Evolutionary conservation across 306 rosid species (phyloP).

Genomic region (Cucurbita pepo): DNA sequence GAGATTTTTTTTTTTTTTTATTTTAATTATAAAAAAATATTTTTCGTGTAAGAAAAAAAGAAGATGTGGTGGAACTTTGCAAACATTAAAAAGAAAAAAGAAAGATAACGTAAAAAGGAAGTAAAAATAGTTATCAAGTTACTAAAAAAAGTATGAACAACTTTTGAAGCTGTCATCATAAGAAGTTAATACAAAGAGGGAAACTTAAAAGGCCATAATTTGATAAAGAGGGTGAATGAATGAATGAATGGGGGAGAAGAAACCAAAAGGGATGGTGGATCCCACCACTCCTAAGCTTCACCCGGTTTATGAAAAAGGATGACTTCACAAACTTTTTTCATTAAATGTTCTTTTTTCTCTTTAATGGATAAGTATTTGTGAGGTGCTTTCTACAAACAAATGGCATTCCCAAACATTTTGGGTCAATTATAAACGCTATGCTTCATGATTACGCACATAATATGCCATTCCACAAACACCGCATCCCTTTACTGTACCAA

Average conservation of each 20-base stretch:
- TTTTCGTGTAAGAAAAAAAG: no score
- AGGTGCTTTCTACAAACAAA: not conserved
- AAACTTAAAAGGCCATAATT: not conserved
- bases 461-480: not conserved
- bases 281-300: not conserved
- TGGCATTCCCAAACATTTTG: not conserved
- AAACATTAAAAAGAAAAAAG: no score
- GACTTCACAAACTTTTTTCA: not conserved
- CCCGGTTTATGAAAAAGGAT: not conserved
- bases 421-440: not conserved
- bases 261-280: not conserved
- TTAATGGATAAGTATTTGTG: not conserved
- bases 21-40: no score
- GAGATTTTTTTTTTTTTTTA: no score
- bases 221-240: not conserved
- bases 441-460: slow-evolving; percentile 7
- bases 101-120: no score
- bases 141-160: no score
- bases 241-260: not conserved
- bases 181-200: not conserved
- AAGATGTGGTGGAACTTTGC: no score
- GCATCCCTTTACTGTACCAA: not conserved
- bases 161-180: not conserved
- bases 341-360: not conserved
- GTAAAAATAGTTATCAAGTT: no score